Percentiles rank a stretch among this genome's conserved stretches.
Evolutionary conservation across 2,329 filamentous ascomycete genomes (phyloP).

Genomic region (Clarireedia homoeocarpa): DNA sequence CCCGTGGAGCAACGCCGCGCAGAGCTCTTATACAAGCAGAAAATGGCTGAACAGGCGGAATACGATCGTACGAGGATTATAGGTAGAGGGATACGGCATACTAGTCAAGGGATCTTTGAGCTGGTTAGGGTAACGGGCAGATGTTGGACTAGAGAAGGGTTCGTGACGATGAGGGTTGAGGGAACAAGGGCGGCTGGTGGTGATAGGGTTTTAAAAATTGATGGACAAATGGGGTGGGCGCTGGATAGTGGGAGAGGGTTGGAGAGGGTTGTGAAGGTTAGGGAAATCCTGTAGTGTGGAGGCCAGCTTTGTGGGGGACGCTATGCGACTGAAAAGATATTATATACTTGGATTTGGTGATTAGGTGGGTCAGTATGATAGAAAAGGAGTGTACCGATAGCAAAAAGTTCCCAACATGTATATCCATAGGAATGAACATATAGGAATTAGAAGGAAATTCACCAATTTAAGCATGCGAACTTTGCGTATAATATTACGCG

Average conservation of each 20-base stretch:
- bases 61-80: conserved; percentile 49
- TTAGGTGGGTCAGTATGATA: too few relatives aligned
- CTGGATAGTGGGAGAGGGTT: conserved; percentile 51
- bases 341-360: too few relatives aligned
- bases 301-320: too few relatives aligned
- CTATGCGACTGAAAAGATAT: too few relatives aligned
- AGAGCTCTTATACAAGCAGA: background rate
- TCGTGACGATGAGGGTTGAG: conserved; percentile 41
- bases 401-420: too few relatives aligned
- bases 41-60: conserved; percentile 31
- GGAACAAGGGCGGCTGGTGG: conserved; percentile 47
- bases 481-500: too few relatives aligned
- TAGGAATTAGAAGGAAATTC: too few relatives aligned
- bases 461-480: too few relatives aligned
- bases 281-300: too few relatives aligned
- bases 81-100: conserved; percentile 49
- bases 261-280: conserved; percentile 41
- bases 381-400: too few relatives aligned
- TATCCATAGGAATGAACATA: too few relatives aligned
- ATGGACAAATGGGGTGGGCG: conserved; percentile 47
- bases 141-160: conserved; percentile 49
- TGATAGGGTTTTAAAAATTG: conserved; percentile 1
- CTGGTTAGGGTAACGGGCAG: conserved; percentile 41
- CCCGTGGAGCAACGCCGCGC: conserved; percentile 18
- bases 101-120: conserved; percentile 34